Percentiles rank a stretch among this genome's conserved stretches.
Conservation (phyloP, 1,284 basidiomycete species). For the Earliella scabrosa region DNA sequence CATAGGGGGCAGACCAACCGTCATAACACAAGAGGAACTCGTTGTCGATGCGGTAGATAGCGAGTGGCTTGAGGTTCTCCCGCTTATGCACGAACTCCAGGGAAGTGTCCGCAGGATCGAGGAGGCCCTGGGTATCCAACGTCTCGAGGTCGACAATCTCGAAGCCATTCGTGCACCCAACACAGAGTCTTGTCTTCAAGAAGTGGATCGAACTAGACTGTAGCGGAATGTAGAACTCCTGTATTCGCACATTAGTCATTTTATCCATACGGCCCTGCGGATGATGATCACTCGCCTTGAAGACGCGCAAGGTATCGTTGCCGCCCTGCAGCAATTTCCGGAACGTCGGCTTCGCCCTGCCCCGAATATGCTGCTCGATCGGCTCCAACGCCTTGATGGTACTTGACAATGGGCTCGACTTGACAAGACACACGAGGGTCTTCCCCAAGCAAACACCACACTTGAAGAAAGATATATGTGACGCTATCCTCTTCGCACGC, state of each 20-base stretch:
- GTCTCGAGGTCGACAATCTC: constrained; percentile 99
- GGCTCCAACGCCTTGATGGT: constrained; percentile 99
- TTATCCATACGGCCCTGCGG: too few relatives aligned
- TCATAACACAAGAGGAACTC: constrained; percentile 99
- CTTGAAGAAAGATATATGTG: constrained; percentile 98
- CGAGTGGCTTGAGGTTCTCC: constrained; percentile 88
- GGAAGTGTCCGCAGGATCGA: constrained; percentile 91
- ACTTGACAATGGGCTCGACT: constrained; percentile 91
- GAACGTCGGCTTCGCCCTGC: constrained; percentile 91
- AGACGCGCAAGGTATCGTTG: constrained; percentile 93
- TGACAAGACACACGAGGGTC: constrained; percentile 98
- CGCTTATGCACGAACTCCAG: constrained; percentile 94
- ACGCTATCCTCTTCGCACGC: constrained; percentile 93
- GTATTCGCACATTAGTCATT: constrained; percentile 14
- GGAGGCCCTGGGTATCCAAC: constrained; percentile 93
- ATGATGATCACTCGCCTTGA: constrained; percentile 91
- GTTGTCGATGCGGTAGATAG: constrained; percentile 96
- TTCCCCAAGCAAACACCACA: constrained; percentile 92
- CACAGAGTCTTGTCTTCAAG: constrained; percentile 96
- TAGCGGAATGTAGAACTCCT: constrained; percentile 99
- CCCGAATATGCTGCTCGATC: constrained; percentile 87
- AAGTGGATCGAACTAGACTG: constrained; percentile 98
- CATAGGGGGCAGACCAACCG: constrained; percentile 55
- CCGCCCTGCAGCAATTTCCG: constrained; percentile 92
- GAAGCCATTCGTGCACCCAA: constrained; percentile 98